phyloP scores from a whole-genome alignment of 1,284 basidiomycete species.

The Hypsizygus ulmarius region DNA sequence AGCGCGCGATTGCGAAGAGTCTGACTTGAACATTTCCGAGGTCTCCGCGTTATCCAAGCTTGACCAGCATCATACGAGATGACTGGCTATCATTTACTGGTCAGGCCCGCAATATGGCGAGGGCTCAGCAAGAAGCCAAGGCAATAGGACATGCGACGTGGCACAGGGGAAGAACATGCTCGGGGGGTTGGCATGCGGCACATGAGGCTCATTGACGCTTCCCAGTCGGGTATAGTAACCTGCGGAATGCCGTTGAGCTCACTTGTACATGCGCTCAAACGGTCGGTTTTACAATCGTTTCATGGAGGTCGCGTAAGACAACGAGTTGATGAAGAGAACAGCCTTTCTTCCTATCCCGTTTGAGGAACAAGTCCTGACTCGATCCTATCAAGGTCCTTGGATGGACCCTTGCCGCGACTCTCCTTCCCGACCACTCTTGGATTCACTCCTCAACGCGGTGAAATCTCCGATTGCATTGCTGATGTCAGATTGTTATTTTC shows the following conservation, averaged over 20 bases:
- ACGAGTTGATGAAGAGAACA: neutral
- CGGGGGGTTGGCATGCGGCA: conserved; percentile 11
- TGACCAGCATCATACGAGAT: neutral
- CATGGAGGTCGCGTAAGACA: neutral
- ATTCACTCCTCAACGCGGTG: neutral
- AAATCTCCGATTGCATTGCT: conserved; percentile 4
- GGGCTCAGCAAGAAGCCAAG: conserved; percentile 1
- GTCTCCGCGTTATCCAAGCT: conserved; percentile 7
- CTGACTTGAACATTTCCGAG: conserved; percentile 2
- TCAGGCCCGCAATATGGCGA: neutral
- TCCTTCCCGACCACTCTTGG: conserved; percentile 1
- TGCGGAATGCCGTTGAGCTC: neutral
- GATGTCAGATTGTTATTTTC: neutral
- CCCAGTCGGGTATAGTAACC: conserved; percentile 2
- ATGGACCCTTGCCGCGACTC: conserved; percentile 4
- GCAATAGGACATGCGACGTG: conserved; percentile 2
- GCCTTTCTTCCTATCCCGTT: neutral
- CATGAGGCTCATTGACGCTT: conserved; percentile 4
- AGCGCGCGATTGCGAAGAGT: no score
- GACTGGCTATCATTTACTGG: neutral
- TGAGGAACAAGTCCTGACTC: no score
- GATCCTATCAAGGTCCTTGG: neutral
- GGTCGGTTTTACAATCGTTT: neutral
- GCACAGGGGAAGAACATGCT: conserved; percentile 11
- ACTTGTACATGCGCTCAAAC: neutral